Conservation (phyloP, 1,284 basidiomycete species). For the Retiboletus flavoniger region DNA sequence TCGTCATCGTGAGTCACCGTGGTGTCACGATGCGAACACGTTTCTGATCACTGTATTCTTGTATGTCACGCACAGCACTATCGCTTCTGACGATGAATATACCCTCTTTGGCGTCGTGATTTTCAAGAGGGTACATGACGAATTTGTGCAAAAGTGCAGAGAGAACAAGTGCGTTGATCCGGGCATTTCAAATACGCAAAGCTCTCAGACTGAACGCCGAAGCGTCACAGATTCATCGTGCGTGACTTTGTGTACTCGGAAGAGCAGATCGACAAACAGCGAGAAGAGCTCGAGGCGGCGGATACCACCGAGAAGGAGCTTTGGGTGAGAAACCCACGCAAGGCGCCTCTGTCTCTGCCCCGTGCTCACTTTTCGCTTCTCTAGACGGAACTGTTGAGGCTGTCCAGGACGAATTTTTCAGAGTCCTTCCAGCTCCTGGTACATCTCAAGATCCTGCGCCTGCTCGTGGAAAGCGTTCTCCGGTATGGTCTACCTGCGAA, state of each 20-base stretch:
- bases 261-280: constrained; percentile 79
- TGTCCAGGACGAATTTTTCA: constrained; percentile 94
- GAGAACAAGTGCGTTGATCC: constrained; percentile 78
- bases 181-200: constrained; percentile 13
- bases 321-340: constrained; percentile 66
- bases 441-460: constrained; percentile 88
- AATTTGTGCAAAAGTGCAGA: constrained; percentile 91
- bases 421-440: constrained; percentile 95
- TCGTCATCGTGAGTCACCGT: constrained; percentile 70
- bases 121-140: constrained; percentile 90
- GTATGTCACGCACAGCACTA: constrained; percentile 40
- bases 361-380: constrained; percentile 6
- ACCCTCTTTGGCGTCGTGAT: constrained; percentile 85
- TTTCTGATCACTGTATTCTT: constrained; percentile 23
- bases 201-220: constrained; percentile 7
- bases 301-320: constrained; percentile 93
- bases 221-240: constrained; percentile 67
- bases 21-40: constrained; percentile 14
- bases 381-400: constrained; percentile 90
- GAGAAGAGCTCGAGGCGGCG: constrained; percentile 77
- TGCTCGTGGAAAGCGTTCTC: constrained; percentile 95
- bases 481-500: constrained; percentile 94
- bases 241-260: constrained; percentile 95
- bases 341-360: neutral
- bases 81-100: constrained; percentile 89